These are phyloP conservation scores for Blastocystis sp. DNA, from an alignment of 352 stramenopile genomes.

Conservation along the genomic window DNA sequence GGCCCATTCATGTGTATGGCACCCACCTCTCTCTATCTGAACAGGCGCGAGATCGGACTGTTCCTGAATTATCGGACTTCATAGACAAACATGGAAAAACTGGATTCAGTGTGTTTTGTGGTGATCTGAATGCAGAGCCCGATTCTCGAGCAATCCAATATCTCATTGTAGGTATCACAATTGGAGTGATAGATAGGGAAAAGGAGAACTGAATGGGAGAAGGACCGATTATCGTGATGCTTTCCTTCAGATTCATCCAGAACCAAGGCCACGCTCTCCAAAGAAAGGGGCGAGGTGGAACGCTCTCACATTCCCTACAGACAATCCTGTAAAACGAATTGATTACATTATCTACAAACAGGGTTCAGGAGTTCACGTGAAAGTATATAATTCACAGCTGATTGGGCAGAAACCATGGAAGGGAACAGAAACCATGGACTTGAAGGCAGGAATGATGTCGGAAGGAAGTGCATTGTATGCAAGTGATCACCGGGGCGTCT, in stretches of 20 bases:
- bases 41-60: constrained; percentile 78
- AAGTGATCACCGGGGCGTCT: constrained; percentile 80
- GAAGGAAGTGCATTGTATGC: constrained; percentile 77
- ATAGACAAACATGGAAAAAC: constrained; percentile 76
- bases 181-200: constrained; percentile 70
- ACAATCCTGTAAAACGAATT: constrained; percentile 81
- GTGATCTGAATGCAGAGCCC: constrained; percentile 82
- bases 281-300: constrained; percentile 73
- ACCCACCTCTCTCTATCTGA: constrained; percentile 82
- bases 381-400: constrained; percentile 76
- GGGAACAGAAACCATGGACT: constrained; percentile 75
- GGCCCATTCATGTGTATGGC: constrained; percentile 80
- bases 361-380: constrained; percentile 73
- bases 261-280: constrained; percentile 75
- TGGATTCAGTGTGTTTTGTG: constrained; percentile 79
- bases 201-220: constrained; percentile 73
- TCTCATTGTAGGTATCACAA: constrained; percentile 69
- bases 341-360: constrained; percentile 79
- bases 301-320: constrained; percentile 83
- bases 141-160: constrained; percentile 80
- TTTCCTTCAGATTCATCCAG: constrained; percentile 76
- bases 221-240: constrained; percentile 78
- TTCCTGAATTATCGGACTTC: constrained; percentile 80
- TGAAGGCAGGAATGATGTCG: constrained; percentile 80
- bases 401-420: constrained; percentile 77